phyloP scores from a whole-genome alignment of 345 rosid genomes.

The Gossypium anomalum region DNA sequence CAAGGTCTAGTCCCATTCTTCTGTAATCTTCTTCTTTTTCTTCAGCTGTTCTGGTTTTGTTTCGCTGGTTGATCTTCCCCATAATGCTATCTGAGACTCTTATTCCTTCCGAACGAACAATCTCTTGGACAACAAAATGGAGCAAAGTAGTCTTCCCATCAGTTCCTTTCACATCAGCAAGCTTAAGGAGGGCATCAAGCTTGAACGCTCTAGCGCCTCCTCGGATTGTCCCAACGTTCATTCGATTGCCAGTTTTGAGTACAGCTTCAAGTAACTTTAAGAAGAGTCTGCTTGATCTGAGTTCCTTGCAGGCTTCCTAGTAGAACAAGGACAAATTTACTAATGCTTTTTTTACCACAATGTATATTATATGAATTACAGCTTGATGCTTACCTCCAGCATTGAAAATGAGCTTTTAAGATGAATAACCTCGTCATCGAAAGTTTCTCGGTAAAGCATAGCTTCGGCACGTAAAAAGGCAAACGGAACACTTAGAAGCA shows the following conservation, averaged over 20 bases:
- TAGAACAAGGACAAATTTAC: background rate
- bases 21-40: slow-evolving; percentile 85
- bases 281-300: slow-evolving; percentile 86
- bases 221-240: slow-evolving; percentile 93
- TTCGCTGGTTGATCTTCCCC: slow-evolving; percentile 73
- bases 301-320: slow-evolving; percentile 97
- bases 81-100: slow-evolving; percentile 83
- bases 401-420: slow-evolving; percentile 82
- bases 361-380: background rate
- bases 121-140: slow-evolving; percentile 94
- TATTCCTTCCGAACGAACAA: slow-evolving; percentile 80
- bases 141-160: slow-evolving; percentile 86
- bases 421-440: slow-evolving; percentile 85
- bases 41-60: slow-evolving; percentile 49
- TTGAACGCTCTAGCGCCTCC: slow-evolving; percentile 97
- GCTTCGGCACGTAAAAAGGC: slow-evolving; percentile 74
- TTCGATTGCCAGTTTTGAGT: slow-evolving; percentile 90
- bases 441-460: slow-evolving; percentile 88
- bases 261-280: slow-evolving; percentile 88
- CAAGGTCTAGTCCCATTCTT: slow-evolving; percentile 91
- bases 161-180: slow-evolving; percentile 88
- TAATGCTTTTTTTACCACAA: background rate
- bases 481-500: slow-evolving; percentile 55
- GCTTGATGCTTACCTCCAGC: slow-evolving; percentile 55
- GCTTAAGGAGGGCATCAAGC: slow-evolving; percentile 87